Percentiles rank a stretch among this genome's conserved stretches.
These are phyloP conservation scores for Plasmodium gonderi DNA, from an alignment of 169 alveolate species.

Conservation along the genomic window DNA sequence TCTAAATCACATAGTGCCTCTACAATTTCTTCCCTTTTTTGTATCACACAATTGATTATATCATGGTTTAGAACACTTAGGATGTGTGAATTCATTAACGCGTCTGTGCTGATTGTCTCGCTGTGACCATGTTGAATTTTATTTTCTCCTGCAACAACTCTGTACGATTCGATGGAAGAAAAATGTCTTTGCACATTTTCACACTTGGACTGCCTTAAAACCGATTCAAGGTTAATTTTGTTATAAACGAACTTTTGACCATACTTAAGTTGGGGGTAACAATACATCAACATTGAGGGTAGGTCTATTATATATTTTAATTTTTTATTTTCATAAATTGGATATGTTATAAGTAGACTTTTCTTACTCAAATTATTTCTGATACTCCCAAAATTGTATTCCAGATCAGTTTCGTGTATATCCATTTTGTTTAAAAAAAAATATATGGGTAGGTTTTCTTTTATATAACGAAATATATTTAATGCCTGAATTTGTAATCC, in stretches of 20 bases:
- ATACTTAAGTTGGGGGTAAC: conserved; percentile 54
- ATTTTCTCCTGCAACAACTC: background rate
- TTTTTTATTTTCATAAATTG: conserved; percentile 39
- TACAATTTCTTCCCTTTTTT: conserved; percentile 65
- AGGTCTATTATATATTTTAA: conserved; percentile 60
- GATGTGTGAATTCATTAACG: too few species aligned
- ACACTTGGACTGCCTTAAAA: background rate
- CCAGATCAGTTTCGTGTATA: conserved; percentile 73
- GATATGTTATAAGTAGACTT: conserved; percentile 59
- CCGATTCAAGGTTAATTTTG: background rate
- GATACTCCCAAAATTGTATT: conserved; percentile 33
- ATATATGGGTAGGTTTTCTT: conserved; percentile 88
- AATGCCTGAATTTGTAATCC: conserved; percentile 91
- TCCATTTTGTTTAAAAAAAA: conserved; percentile 93
- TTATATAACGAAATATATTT: conserved; percentile 89
- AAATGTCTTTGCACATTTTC: conserved; percentile 34
- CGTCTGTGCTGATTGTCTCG: background rate
- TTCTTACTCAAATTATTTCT: conserved; percentile 52
- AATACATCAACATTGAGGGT: conserved; percentile 71
- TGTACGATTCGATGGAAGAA: background rate
- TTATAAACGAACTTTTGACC: conserved; percentile 30
- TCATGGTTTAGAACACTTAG: conserved; percentile 6
- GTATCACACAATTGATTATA: conserved; percentile 6
- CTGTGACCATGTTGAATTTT: background rate
- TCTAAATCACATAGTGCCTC: conserved; percentile 72